Conservation (phyloP, 352 stramenopile genomes). For the Phytophthora macrochlamydospora region DNA sequence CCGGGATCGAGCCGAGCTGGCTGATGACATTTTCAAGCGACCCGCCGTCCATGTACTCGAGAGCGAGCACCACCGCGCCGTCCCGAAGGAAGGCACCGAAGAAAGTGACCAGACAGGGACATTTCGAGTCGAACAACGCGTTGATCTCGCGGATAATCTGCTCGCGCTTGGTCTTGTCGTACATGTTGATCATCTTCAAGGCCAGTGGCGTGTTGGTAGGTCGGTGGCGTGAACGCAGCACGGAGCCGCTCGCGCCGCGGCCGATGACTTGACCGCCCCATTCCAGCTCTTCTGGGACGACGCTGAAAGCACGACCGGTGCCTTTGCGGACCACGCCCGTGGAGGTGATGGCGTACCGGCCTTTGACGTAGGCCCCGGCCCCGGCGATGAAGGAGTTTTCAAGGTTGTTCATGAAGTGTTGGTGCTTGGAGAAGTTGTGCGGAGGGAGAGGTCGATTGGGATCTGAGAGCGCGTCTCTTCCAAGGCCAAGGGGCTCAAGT, state of each 20-base stretch:
- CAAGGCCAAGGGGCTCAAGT: slow-evolving; percentile 7
- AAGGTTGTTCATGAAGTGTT: slow-evolving; percentile 51
- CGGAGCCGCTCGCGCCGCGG: slow-evolving; percentile 69
- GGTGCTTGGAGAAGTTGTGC: slow-evolving; percentile 3
- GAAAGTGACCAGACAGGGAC: slow-evolving; percentile 88
- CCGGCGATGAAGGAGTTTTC: slow-evolving; percentile 82
- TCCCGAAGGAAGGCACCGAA: slow-evolving; percentile 91
- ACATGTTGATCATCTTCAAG: slow-evolving; percentile 91
- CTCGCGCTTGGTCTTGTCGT: slow-evolving; percentile 83
- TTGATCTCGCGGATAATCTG: slow-evolving; percentile 92
- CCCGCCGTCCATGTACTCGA: slow-evolving; percentile 95
- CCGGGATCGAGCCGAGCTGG: slow-evolving; percentile 81
- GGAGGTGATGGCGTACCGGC: slow-evolving; percentile 80
- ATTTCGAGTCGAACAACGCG: slow-evolving; percentile 84
- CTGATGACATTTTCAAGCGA: slow-evolving; percentile 91
- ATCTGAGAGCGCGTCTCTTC: slow-evolving; percentile 41
- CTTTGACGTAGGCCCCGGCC: slow-evolving; percentile 78
- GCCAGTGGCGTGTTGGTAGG: slow-evolving; percentile 81
- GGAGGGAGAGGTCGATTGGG: slow-evolving; percentile 21
- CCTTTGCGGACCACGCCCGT: slow-evolving; percentile 82
- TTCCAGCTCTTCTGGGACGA: slow-evolving; percentile 79
- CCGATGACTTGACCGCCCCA: slow-evolving; percentile 80
- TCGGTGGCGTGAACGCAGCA: slow-evolving; percentile 67
- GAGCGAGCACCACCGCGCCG: slow-evolving; percentile 87
- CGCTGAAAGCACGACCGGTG: slow-evolving; percentile 79